Evolutionary conservation across 2,329 filamentous ascomycete genomes (phyloP), one percentile per base, ranked within the genome.

Genomic region (Aspergillus sp.): DNA sequence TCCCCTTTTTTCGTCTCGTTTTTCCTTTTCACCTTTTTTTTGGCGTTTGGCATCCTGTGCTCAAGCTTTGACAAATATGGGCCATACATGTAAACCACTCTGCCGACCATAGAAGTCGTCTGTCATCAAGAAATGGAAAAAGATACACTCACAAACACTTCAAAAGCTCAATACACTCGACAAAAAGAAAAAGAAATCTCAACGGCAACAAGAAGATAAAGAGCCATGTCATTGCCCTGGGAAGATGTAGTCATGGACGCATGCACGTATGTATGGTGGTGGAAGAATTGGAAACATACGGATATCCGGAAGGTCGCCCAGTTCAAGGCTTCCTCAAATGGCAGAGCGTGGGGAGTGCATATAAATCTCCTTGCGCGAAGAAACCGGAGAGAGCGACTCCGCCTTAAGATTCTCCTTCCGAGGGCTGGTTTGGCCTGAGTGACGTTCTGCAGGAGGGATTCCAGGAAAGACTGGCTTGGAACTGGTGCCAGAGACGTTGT

Each of bases 341-440:
- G 63, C 66, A 11, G 71, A 71, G 19, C 65, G 68, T 45, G 71
- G 67, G 38, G 70, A 70, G 16, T 67, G 66, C 42, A 70, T 57
- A 32, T 65, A 52, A 38, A 75, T 64, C 54, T 72, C 70, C 61
- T 72, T 71, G 52, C 70, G 68, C 13, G 71, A 71, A 11, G 71
- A 68, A 21, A 67, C 62, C 4, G 72, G 72, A 11, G 73, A 75
- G 40, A 65, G 50, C 29, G 71, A 72, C 13, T 66, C 70, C 14
- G 71, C 60, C 50, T 68, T 67, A 54, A 67, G 60, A 31, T 67
- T 70, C 46, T 71, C 68, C 56, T 74, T 76, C 25, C 68, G 68
- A n/a, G 74, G 71, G 53, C 68, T 76, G 21, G 71, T 70, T 48
- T 69, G 68, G 42, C 68, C 68, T 11, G 72, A 68, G 45, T 64